phyloP scores from a whole-genome alignment of 306 rosid species.

The Bauhinia variegata region DNA sequence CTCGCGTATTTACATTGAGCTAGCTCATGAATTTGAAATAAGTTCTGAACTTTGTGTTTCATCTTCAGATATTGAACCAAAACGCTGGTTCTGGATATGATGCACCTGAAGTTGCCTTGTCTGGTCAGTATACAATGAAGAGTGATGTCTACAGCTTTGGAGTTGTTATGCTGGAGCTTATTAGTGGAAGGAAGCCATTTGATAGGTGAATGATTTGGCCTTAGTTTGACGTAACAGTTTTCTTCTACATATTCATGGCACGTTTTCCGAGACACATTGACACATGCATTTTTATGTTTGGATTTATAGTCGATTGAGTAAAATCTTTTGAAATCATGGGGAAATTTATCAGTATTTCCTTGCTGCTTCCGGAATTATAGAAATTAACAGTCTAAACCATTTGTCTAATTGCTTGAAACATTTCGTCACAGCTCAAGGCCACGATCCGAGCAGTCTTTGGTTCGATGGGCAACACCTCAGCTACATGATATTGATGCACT shows the following conservation, averaged over 20 bases:
- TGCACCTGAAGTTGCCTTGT: slow-evolving; percentile 88
- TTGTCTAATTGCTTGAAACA: slow-evolving; percentile 27
- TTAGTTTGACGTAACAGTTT: slow-evolving; percentile 2
- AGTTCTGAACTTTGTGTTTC: slow-evolving; percentile 15
- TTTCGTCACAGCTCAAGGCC: slow-evolving; percentile 66
- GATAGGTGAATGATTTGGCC: slow-evolving; percentile 66
- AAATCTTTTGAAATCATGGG: slow-evolving; percentile 1
- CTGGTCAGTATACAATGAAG: slow-evolving; percentile 75
- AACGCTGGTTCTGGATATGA: slow-evolving; percentile 75
- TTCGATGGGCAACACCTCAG: slow-evolving; percentile 98
- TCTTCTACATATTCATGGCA: slow-evolving; percentile 30
- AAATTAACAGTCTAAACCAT: slow-evolving; percentile 3
- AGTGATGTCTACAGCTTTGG: slow-evolving; percentile 95
- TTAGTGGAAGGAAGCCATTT: slow-evolving; percentile 89
- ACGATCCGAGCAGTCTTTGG: slow-evolving; percentile 89
- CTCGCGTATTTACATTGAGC: slow-evolving; percentile 4
- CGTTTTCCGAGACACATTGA: slow-evolving; percentile 28
- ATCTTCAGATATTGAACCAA: slow-evolving; percentile 65
- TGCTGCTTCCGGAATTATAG: no score
- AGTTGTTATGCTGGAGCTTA: slow-evolving; percentile 95
- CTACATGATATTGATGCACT: slow-evolving; percentile 97
- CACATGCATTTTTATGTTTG: slow-evolving; percentile 33
- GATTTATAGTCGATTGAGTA: neutral
- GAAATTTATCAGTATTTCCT: slow-evolving; percentile 85
- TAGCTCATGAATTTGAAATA: neutral